These are phyloP conservation scores for Fusarium guadeloupense DNA, from an alignment of 2,329 filamentous ascomycete species.

Conservation along the genomic window DNA sequence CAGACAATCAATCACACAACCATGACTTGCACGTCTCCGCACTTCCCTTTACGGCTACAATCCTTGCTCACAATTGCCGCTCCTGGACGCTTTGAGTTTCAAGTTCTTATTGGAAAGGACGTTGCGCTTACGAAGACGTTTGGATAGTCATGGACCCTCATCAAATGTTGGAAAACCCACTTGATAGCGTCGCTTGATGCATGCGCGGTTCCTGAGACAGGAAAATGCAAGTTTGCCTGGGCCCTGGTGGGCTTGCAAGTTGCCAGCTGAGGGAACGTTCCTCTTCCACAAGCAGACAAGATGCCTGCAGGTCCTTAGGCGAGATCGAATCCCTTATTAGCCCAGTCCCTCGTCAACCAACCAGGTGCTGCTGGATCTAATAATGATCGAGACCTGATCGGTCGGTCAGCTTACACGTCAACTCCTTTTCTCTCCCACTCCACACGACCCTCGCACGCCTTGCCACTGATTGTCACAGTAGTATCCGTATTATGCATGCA, in stretches of 20 bases:
- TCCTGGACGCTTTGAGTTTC: slow-evolving; percentile 27
- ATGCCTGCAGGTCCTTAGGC: slow-evolving; percentile 14
- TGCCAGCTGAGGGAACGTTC: slow-evolving; percentile 25
- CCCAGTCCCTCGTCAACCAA: slow-evolving; percentile 7
- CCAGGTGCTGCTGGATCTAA: slow-evolving; percentile 2
- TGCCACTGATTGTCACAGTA: slow-evolving; percentile 9
- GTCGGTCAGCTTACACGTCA: slow-evolving; percentile 31
- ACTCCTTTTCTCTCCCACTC: slow-evolving; percentile 10
- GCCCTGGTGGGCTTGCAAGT: slow-evolving; percentile 8
- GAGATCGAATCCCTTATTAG: slow-evolving; percentile 21
- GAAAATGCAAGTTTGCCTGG: not conserved
- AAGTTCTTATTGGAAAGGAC: slow-evolving; percentile 7
- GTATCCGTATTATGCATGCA: too few relatives aligned
- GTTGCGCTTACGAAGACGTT: slow-evolving; percentile 1
- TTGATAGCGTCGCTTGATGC: slow-evolving; percentile 6
- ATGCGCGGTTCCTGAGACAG: slow-evolving; percentile 1
- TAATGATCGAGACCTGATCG: slow-evolving; percentile 23
- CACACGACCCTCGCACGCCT: slow-evolving; percentile 8
- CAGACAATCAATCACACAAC: too few relatives aligned
- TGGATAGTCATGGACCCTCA: slow-evolving; percentile 9
- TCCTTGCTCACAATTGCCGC: slow-evolving; percentile 17
- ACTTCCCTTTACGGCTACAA: slow-evolving; percentile 9
- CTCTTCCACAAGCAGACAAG: slow-evolving; percentile 14
- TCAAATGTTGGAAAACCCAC: slow-evolving; percentile 1
- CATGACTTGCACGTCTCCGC: slow-evolving; percentile 27